phyloP scores from a whole-genome alignment of 768 basidiomycete genomes.

The Boletus insuetus region DNA sequence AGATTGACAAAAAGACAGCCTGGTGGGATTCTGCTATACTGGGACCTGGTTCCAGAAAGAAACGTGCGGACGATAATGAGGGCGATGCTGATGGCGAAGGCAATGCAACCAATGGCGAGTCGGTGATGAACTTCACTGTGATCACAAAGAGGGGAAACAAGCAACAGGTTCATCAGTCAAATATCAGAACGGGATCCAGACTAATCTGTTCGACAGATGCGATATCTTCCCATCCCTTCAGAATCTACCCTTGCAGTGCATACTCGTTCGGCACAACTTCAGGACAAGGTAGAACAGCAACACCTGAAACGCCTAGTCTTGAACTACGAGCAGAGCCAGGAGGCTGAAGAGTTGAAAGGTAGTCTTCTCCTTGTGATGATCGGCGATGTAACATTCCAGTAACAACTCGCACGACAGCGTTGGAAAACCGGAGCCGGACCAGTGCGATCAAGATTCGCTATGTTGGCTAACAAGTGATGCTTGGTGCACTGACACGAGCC shows the following conservation, averaged over 20 bases:
- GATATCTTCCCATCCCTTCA: slow-evolving; percentile 86
- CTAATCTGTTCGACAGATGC: slow-evolving; percentile 47
- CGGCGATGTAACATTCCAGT: neutral
- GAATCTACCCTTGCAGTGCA: slow-evolving; percentile 88
- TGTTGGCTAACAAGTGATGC: slow-evolving; percentile 48
- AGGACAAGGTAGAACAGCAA: slow-evolving; percentile 95
- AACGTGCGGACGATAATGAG: slow-evolving; percentile 57
- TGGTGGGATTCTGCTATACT: slow-evolving; percentile 89
- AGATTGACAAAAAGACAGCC: slow-evolving; percentile 86
- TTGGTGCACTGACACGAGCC: slow-evolving; percentile 10
- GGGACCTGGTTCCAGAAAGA: slow-evolving; percentile 63
- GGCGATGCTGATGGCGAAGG: slow-evolving; percentile 44
- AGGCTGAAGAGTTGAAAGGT: slow-evolving; percentile 82
- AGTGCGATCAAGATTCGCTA: slow-evolving; percentile 77
- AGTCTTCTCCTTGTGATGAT: neutral
- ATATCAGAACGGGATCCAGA: slow-evolving; percentile 5
- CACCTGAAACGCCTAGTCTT: slow-evolving; percentile 94
- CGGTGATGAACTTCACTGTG: slow-evolving; percentile 87
- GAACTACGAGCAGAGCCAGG: slow-evolving; percentile 87
- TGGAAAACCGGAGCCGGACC: slow-evolving; percentile 66
- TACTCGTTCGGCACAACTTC: slow-evolving; percentile 86
- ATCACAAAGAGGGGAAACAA: slow-evolving; percentile 92
- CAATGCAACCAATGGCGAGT: slow-evolving; percentile 28
- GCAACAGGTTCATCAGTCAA: slow-evolving; percentile 58
- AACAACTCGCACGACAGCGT: slow-evolving; percentile 37